Percentiles rank a stretch among this genome's conserved stretches.
Conservation (phyloP, 345 rosid species). For the Sonneratia alba region DNA sequence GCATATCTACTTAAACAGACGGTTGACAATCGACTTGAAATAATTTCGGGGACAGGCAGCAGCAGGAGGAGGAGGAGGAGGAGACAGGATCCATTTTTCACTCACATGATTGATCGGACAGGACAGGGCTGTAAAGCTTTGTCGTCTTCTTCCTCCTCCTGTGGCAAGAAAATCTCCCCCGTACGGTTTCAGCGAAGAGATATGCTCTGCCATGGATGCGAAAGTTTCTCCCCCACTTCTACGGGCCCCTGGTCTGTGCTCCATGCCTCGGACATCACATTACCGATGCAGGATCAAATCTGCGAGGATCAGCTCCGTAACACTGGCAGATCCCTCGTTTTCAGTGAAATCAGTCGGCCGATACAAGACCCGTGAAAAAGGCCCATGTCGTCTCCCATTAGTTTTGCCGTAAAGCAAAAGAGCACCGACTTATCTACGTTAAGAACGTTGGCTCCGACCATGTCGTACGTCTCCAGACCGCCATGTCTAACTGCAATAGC, state of each 20-base stretch:
- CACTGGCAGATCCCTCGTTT: neutral
- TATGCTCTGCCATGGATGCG: conserved; percentile 23
- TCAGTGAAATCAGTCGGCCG: neutral
- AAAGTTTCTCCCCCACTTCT: conserved; percentile 5
- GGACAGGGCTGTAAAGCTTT: too few species aligned
- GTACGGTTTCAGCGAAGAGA: conserved; percentile 3
- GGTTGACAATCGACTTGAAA: too few species aligned
- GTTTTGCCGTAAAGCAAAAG: too few species aligned
- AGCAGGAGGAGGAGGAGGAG: neutral
- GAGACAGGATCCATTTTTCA: neutral
- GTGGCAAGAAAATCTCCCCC: conserved; percentile 23
- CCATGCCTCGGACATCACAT: neutral
- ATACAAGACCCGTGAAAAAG: neutral
- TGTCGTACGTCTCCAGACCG: too few species aligned
- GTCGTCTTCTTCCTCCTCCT: conserved; percentile 7
- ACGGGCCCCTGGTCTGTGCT: neutral
- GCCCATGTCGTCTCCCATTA: neutral
- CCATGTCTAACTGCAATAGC: too few species aligned
- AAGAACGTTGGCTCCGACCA: too few species aligned
- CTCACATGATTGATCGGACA: too few species aligned
- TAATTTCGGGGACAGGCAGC: too few species aligned
- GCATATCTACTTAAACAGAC: too few species aligned
- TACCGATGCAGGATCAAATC: conserved; percentile 19
- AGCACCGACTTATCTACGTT: neutral
- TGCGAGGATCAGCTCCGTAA: neutral